phyloP scores from a whole-genome alignment of 495 filamentous ascomycete species.

The Trypethelium eluteriae region DNA sequence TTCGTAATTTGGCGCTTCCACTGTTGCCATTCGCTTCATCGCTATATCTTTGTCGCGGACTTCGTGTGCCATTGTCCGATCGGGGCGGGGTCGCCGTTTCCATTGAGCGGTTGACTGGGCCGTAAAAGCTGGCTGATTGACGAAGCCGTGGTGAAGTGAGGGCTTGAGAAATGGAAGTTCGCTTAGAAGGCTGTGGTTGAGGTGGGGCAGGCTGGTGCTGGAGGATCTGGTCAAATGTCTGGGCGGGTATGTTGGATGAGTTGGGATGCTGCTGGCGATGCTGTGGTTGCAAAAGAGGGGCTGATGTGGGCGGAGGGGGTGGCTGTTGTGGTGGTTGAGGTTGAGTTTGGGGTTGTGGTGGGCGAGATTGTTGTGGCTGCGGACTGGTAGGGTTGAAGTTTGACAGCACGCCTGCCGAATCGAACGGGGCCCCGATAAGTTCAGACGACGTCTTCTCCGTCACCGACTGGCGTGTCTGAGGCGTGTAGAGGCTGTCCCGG shows the following conservation, averaged over 20 bases:
- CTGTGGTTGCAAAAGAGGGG: neutral
- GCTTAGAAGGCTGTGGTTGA: conserved; percentile 3
- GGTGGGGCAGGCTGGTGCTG: conserved; percentile 1
- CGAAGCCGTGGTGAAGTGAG: conserved; percentile 48
- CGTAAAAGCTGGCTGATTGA: conserved; percentile 70
- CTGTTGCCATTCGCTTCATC: conserved; percentile 65
- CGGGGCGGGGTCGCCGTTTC: conserved; percentile 43
- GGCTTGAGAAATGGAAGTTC: neutral
- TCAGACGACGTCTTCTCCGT: conserved; percentile 22
- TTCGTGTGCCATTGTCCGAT: conserved; percentile 41
- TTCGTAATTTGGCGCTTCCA: conserved; percentile 52
- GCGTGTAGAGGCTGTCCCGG: conserved; percentile 11
- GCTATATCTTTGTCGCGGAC: conserved; percentile 66
- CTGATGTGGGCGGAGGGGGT: neutral
- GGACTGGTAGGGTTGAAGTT: conserved; percentile 23
- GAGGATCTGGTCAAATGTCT: conserved; percentile 6
- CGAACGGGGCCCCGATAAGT: conserved; percentile 24
- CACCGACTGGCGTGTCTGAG: conserved; percentile 19
- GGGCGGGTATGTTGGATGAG: neutral
- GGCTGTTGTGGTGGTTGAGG: conserved; percentile 1
- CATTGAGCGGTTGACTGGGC: conserved; percentile 56
- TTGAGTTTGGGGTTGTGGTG: neutral
- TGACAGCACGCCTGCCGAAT: conserved; percentile 22
- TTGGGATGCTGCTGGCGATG: neutral
- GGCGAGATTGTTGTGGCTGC: conserved; percentile 5